phyloP scores from a whole-genome alignment of 495 filamentous ascomycete species.

The Penicillium pancosmium region DNA sequence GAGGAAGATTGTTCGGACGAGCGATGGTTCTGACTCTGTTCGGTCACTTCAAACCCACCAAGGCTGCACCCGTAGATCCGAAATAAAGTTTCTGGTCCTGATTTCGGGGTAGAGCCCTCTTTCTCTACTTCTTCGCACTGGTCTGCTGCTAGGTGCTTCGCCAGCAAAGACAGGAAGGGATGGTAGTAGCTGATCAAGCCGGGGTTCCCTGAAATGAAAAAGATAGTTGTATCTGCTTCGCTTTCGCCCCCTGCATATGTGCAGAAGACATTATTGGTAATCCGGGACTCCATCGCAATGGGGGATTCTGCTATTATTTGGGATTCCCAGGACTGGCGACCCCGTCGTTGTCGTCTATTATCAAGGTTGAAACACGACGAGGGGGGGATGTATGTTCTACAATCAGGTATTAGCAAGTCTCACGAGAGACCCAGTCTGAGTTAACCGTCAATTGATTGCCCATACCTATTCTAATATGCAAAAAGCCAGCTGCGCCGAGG shows the following conservation, averaged over 20 bases:
- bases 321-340: neutral
- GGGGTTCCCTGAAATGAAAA: conserved; percentile 86
- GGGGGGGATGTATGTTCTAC: neutral
- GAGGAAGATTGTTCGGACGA: neutral
- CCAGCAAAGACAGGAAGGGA: conserved; percentile 64
- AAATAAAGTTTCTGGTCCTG: conserved; percentile 11
- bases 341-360: neutral
- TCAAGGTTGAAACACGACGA: neutral
- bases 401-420: neutral
- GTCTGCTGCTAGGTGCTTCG: conserved; percentile 22
- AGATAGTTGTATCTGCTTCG: conserved; percentile 41
- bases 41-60: conserved; percentile 65
- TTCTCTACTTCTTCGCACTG: too few species aligned
- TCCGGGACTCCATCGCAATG: conserved; percentile 26
- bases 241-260: conserved; percentile 19
- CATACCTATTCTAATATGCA: too few species aligned
- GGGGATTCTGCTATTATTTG: conserved; percentile 5
- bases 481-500: too few species aligned
- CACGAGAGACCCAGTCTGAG: neutral
- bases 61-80: conserved; percentile 72
- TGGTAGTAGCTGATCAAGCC: conserved; percentile 82
- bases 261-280: conserved; percentile 39
- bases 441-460: too few species aligned
- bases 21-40: neutral
- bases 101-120: too few species aligned